These are phyloP conservation scores for Tetrahymena thermophila DNA, from an alignment of 73 alveolate genomes.

Conservation along the genomic window DNA sequence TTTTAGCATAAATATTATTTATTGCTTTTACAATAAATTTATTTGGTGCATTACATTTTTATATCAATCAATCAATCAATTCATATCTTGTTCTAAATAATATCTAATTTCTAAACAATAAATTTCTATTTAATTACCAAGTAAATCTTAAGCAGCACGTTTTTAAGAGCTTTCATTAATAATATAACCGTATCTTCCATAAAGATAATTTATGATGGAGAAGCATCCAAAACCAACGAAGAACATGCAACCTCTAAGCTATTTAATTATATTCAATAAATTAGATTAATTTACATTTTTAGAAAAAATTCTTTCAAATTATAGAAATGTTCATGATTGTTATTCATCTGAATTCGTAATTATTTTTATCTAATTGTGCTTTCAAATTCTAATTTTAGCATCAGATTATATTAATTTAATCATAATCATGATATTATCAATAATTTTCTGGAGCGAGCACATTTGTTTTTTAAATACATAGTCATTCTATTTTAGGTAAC, in stretches of 20 bases:
- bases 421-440: not conserved
- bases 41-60: not conserved
- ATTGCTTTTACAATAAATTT: not conserved
- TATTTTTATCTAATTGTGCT: not conserved
- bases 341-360: too few relatives aligned
- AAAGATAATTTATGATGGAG: not conserved
- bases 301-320: not conserved
- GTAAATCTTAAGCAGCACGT: not conserved
- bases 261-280: not conserved
- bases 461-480: too few relatives aligned
- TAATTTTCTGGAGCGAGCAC: not conserved
- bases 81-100: not conserved
- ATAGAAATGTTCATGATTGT: not conserved
- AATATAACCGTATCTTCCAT: not conserved
- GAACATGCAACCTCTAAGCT: conserved; percentile 1
- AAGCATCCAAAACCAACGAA: not conserved
- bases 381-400: not conserved
- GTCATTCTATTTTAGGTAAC: not conserved
- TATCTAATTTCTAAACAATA: not conserved
- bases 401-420: too few relatives aligned
- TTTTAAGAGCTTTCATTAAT: not conserved
- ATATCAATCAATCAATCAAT: too few relatives aligned
- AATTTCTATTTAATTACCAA: not conserved
- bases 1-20: too few relatives aligned
- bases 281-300: not conserved